Evolutionary conservation across 1,284 basidiomycete genomes (phyloP).

Genomic region (Tilletia caries): DNA sequence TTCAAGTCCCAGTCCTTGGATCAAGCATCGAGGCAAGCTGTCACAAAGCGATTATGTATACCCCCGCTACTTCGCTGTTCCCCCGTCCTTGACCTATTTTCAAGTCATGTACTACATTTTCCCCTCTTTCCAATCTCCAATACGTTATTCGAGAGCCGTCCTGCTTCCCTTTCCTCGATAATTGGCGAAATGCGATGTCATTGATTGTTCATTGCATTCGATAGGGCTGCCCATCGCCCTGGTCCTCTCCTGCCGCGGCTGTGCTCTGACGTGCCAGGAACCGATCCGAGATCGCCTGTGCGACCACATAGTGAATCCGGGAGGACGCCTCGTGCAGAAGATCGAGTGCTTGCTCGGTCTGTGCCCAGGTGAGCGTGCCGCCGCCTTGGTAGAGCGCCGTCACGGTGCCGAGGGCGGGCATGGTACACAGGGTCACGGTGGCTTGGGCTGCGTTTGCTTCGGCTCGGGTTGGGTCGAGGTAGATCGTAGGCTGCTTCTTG

Average conservation of each 20-base stretch:
- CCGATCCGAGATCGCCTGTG: slow-evolving; percentile 64
- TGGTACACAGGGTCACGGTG: slow-evolving; percentile 69
- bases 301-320: slow-evolving; percentile 71
- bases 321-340: slow-evolving; percentile 66
- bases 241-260: not conserved
- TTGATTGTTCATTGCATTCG: slow-evolving; percentile 6
- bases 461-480: slow-evolving; percentile 73
- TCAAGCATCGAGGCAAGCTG: too few relatives aligned
- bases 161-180: too few relatives aligned
- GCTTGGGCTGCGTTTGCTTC: slow-evolving; percentile 65
- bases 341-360: slow-evolving; percentile 62
- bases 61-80: too few relatives aligned
- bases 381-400: slow-evolving; percentile 55
- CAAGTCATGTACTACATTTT: too few relatives aligned
- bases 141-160: too few relatives aligned
- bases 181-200: too few relatives aligned
- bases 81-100: too few relatives aligned
- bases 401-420: slow-evolving; percentile 81
- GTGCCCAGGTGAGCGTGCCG: not conserved
- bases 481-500: slow-evolving; percentile 53
- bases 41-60: too few relatives aligned
- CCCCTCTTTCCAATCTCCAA: too few relatives aligned
- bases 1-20: too few relatives aligned
- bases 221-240: not conserved
- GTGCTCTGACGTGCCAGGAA: slow-evolving; percentile 30